Percentiles rank a stretch among this genome's conserved stretches.
phyloP scores from a whole-genome alignment of 208 protist species.

The Blastocrithidia nonstop region DNA sequence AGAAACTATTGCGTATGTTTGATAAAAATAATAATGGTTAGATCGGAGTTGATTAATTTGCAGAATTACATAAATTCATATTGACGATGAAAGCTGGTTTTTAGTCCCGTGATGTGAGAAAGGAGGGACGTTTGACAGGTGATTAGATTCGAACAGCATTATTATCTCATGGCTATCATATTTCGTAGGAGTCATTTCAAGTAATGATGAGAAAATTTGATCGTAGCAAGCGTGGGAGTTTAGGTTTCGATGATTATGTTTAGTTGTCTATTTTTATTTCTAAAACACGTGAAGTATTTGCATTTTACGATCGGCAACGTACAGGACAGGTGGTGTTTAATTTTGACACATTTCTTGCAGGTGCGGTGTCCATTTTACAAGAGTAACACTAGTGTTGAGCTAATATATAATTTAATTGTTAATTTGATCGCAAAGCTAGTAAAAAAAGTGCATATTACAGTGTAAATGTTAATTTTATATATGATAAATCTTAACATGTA shows the following conservation, averaged over 20 bases:
- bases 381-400: no score
- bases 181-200: slow-evolving; percentile 66
- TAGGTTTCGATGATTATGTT: slow-evolving; percentile 82
- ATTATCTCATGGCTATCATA: slow-evolving; percentile 19
- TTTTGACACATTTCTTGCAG: no score
- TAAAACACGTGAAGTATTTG: slow-evolving; percentile 49
- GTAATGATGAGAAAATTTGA: slow-evolving; percentile 78
- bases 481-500: no score
- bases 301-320: slow-evolving; percentile 56
- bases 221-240: slow-evolving; percentile 36
- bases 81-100: slow-evolving; percentile 56
- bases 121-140: slow-evolving; percentile 46
- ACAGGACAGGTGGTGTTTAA: no score
- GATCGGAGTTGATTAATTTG: slow-evolving; percentile 62
- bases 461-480: no score
- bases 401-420: no score
- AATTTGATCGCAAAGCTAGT: no score
- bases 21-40: slow-evolving; percentile 46
- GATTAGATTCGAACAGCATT: slow-evolving; percentile 56
- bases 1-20: slow-evolving; percentile 72
- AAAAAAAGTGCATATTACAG: no score
- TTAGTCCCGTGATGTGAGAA: slow-evolving; percentile 24
- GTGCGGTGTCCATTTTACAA: no score
- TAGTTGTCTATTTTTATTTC: slow-evolving; percentile 78
- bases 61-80: slow-evolving; percentile 61